phyloP scores from a whole-genome alignment of 768 basidiomycete species.

The Boletus tylopilopsis region DNA sequence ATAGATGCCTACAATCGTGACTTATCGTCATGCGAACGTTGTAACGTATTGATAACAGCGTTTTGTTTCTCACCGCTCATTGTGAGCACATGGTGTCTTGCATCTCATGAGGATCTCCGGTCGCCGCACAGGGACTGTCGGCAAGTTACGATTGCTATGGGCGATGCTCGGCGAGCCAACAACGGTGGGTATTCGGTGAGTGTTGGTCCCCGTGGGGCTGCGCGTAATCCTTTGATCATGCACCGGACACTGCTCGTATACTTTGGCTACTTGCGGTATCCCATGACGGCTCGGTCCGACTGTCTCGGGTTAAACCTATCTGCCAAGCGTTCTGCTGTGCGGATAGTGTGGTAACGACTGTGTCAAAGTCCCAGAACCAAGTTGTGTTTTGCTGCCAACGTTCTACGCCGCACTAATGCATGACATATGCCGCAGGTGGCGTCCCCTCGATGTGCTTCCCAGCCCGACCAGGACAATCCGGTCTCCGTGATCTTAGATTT shows the following conservation, averaged over 20 bases:
- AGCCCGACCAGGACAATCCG: neutral
- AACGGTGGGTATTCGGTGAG: neutral
- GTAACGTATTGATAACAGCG: constrained; percentile 8
- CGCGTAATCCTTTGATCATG: neutral
- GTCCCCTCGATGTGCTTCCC: neutral
- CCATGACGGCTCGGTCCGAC: neutral
- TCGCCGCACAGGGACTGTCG: neutral
- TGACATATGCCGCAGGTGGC: neutral
- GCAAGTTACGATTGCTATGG: neutral
- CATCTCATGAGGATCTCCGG: neutral
- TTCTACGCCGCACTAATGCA: neutral
- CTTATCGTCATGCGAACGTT: constrained; percentile 1
- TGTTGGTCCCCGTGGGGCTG: neutral
- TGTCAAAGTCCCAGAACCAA: neutral
- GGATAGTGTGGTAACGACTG: neutral
- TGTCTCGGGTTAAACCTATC: neutral
- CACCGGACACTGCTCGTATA: neutral
- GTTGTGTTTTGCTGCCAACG: neutral
- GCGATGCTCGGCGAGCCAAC: neutral
- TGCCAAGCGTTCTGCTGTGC: neutral
- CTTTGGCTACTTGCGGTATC: neutral
- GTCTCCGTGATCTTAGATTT: constrained; percentile 5
- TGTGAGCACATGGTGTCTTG: neutral
- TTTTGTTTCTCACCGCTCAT: neutral
- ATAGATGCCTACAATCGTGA: constrained; percentile 10